Percentiles rank a stretch among this genome's conserved stretches.
These are phyloP conservation scores for Camelina sativa DNA, from an alignment of 345 rosid genomes.

Conservation along the genomic window DNA sequence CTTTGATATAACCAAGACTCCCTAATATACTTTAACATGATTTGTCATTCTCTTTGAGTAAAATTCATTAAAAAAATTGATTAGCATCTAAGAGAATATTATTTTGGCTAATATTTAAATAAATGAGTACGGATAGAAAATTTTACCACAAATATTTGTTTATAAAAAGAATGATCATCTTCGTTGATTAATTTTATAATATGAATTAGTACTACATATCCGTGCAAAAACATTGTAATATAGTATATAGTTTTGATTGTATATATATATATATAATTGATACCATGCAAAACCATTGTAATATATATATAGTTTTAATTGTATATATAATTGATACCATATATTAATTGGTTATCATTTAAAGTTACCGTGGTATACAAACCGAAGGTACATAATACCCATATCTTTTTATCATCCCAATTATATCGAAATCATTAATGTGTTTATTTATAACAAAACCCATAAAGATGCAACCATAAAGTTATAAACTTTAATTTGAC, in stretches of 20 bases:
- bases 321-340: no score
- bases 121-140: background rate
- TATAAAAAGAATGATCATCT: background rate
- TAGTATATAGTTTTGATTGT: background rate
- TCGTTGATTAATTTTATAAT: background rate
- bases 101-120: background rate
- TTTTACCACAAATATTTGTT: background rate
- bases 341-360: constrained; percentile 9
- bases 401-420: constrained; percentile 30
- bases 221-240: background rate
- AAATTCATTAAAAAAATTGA: background rate
- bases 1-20: background rate
- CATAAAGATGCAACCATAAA: constrained; percentile 41
- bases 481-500: constrained; percentile 32
- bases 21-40: background rate
- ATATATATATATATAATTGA: no score
- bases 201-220: background rate
- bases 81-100: background rate
- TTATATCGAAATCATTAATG: constrained; percentile 49
- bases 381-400: constrained; percentile 33
- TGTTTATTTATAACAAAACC: constrained; percentile 31
- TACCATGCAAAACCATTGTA: no score
- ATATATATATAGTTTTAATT: background rate
- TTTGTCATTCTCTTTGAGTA: background rate
- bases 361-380: constrained; percentile 11